These are phyloP conservation scores for Gracilaria domingensis DNA, from an alignment of 23 red algal genomes.

Conservation along the genomic window DNA sequence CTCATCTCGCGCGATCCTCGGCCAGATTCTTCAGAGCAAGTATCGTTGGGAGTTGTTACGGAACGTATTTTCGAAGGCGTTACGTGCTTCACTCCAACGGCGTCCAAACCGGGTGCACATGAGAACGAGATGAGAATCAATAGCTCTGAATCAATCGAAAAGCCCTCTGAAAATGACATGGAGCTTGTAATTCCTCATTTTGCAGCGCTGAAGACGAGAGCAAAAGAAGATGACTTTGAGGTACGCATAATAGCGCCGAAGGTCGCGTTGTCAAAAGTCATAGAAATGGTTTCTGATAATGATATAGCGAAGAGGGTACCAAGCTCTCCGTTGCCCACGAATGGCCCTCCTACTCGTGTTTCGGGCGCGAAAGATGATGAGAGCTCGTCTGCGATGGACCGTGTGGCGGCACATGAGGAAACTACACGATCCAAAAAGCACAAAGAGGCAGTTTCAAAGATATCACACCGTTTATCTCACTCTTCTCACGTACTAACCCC, in stretches of 20 bases:
- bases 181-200: conserved; percentile 26
- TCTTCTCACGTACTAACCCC: conserved; percentile 70
- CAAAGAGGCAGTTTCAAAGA: conserved; percentile 12
- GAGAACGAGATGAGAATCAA: conserved; percentile 37
- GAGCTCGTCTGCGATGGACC: no score
- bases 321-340: not conserved
- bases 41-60: conserved; percentile 50
- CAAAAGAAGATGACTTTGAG: conserved; percentile 18
- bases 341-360: not conserved
- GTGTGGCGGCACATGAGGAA: not conserved
- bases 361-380: not conserved
- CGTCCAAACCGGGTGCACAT: not conserved
- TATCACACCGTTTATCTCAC: conserved; percentile 34
- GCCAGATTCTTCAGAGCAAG: not conserved
- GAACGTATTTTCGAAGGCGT: conserved; percentile 75
- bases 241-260: conserved; percentile 57
- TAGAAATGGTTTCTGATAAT: conserved; percentile 48
- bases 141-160: conserved; percentile 21
- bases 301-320: not conserved
- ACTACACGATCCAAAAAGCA: not conserved
- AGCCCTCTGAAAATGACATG: conserved; percentile 1
- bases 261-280: conserved; percentile 43
- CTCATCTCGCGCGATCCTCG: conserved; percentile 6
- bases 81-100: conserved; percentile 57
- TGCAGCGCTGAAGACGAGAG: conserved; percentile 6